A percentile compares a stretch with the other conserved stretches of the same genome.
Conservation (phyloP, 2,329 filamentous ascomycete genomes). For the Aspergillus clavatus region DNA sequence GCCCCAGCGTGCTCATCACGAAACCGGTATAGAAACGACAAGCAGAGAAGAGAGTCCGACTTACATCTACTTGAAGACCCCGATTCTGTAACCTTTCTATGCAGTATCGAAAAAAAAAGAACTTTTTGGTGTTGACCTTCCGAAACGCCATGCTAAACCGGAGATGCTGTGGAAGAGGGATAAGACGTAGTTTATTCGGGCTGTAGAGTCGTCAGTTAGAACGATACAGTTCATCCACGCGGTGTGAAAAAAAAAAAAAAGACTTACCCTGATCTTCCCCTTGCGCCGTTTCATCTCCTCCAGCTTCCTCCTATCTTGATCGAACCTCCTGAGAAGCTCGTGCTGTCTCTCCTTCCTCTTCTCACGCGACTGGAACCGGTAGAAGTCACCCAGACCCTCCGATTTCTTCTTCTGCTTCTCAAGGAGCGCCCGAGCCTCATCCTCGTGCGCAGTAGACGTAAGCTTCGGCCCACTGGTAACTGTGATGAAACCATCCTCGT, state of each 20-base stretch:
- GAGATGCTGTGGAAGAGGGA: constrained; percentile 12
- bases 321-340: constrained; percentile 65
- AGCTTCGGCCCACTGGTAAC: constrained; percentile 73
- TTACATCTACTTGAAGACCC: constrained; percentile 17
- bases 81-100: constrained; percentile 12
- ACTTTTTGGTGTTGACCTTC: constrained; percentile 12
- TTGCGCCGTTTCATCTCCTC: constrained; percentile 64
- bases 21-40: constrained; percentile 5
- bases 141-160: constrained; percentile 30
- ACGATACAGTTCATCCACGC: not conserved
- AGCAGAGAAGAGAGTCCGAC: constrained; percentile 8
- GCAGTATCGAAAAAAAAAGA: constrained; percentile 8
- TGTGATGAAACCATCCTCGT: constrained; percentile 93
- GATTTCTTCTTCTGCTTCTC: constrained; percentile 60
- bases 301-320: constrained; percentile 69
- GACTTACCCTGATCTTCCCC: constrained; percentile 53
- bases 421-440: constrained; percentile 60
- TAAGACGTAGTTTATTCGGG: constrained; percentile 28
- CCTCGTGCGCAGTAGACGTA: constrained; percentile 66
- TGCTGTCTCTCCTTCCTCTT: constrained; percentile 70
- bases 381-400: constrained; percentile 67
- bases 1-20: constrained; percentile 52
- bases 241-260: not conserved
- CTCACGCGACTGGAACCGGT: constrained; percentile 77
- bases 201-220: constrained; percentile 19